A percentile compares a stretch with the other conserved stretches of the same genome.
Conservation (phyloP, 768 basidiomycete genomes). For the Termitomyces sp. region DNA sequence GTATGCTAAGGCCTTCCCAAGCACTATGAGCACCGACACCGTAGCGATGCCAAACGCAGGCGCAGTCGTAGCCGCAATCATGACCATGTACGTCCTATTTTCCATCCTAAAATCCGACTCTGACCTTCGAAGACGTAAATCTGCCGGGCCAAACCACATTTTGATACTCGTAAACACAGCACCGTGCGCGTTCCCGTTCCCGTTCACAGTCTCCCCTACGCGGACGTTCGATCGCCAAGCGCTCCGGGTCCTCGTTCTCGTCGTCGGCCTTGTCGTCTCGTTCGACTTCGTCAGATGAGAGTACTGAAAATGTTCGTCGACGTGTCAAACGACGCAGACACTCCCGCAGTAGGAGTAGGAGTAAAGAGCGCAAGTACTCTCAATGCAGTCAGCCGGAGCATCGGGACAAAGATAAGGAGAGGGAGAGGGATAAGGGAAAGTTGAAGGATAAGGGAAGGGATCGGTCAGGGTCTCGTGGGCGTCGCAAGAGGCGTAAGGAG, state of each 20-base stretch:
- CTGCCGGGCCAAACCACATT: background rate
- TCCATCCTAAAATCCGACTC: constrained; percentile 3
- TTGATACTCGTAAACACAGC: constrained; percentile 3
- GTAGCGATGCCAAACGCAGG: background rate
- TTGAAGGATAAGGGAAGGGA: constrained; percentile 8
- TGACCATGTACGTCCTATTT: constrained; percentile 12
- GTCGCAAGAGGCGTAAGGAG: constrained; percentile 13
- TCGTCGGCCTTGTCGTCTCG: constrained; percentile 6
- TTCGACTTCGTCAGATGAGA: constrained; percentile 3
- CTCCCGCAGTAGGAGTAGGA: constrained; percentile 2
- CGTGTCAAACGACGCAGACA: constrained; percentile 6
- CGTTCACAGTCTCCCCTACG: background rate
- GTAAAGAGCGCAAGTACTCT: background rate
- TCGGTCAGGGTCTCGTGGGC: constrained; percentile 10
- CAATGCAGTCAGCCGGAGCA: background rate
- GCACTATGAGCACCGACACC: background rate
- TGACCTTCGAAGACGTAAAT: constrained; percentile 15
- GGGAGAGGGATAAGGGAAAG: constrained; percentile 3
- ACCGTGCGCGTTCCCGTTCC: constrained; percentile 1
- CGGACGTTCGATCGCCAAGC: background rate
- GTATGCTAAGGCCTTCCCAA: background rate
- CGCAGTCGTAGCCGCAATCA: background rate
- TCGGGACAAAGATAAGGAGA: background rate
- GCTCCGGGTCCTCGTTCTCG: constrained; percentile 4
- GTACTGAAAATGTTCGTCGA: background rate